Evolutionary conservation across 257 asterid species (phyloP).

Genomic region (Gentiana macrophylla): DNA sequence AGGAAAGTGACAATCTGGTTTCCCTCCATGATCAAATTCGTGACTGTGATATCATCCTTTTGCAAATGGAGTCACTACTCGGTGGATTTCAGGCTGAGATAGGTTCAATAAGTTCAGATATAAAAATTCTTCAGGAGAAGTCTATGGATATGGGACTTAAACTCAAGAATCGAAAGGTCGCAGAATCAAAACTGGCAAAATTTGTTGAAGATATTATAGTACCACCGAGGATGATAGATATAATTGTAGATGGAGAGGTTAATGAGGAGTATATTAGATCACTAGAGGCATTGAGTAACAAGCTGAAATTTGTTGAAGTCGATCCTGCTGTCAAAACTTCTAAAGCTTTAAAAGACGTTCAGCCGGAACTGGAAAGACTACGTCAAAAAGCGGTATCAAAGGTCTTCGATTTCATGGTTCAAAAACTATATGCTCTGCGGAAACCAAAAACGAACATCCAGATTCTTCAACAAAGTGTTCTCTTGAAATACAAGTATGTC

Average conservation of each 20-base stretch:
- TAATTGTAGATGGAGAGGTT: slow-evolving; percentile 95
- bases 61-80: slow-evolving; percentile 93
- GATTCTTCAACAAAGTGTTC: slow-evolving; percentile 98
- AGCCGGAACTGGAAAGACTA: slow-evolving; percentile 90
- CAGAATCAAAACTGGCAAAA: slow-evolving; percentile 87
- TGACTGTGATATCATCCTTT: slow-evolving; percentile 84
- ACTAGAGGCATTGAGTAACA: slow-evolving; percentile 82
- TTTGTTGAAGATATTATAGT: slow-evolving; percentile 96
- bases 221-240: slow-evolving; percentile 95
- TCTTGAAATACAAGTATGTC: slow-evolving; percentile 88
- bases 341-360: slow-evolving; percentile 81
- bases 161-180: slow-evolving; percentile 98
- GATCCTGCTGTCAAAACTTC: slow-evolving; percentile 81
- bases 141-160: slow-evolving; percentile 99
- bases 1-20: slow-evolving; percentile 94
- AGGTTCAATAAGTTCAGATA: slow-evolving; percentile 96
- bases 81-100: slow-evolving; percentile 93
- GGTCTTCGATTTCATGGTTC: slow-evolving; percentile 92
- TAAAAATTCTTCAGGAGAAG: slow-evolving; percentile 94
- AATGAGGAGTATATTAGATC: slow-evolving; percentile 88
- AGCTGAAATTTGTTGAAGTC: slow-evolving; percentile 69
- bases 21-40: slow-evolving; percentile 96
- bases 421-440: slow-evolving; percentile 88
- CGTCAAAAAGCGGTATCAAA: slow-evolving; percentile 95
- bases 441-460: slow-evolving; percentile 98